These are phyloP conservation scores for Cryphonectria radicalis DNA, from an alignment of 2,329 filamentous ascomycete genomes.

Conservation along the genomic window DNA sequence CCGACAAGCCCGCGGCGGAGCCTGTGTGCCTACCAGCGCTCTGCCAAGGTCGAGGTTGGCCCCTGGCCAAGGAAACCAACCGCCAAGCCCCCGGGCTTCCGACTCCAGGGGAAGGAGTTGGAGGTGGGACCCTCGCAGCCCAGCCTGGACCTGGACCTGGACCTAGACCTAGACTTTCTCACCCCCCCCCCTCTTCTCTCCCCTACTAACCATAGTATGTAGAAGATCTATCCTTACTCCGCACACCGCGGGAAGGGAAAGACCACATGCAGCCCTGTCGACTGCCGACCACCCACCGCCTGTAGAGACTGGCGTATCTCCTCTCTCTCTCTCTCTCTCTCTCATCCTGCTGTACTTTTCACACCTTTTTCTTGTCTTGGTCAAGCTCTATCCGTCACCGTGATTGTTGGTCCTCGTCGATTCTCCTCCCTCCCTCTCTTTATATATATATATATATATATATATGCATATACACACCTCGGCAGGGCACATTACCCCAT, in stretches of 20 bases:
- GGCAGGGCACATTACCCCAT: background rate
- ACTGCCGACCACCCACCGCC: slow-evolving; percentile 2
- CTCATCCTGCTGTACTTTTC: background rate
- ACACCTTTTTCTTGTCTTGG: background rate
- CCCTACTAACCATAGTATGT: background rate
- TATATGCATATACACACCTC: background rate
- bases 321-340: background rate
- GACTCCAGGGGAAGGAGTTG: background rate
- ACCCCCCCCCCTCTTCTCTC: no score
- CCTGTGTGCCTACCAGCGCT: background rate
- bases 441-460: background rate
- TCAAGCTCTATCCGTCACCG: background rate
- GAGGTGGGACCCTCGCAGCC: background rate
- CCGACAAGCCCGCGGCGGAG: background rate
- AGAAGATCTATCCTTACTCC: background rate
- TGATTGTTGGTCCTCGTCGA: background rate
- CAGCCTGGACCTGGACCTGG: background rate
- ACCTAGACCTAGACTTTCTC: background rate
- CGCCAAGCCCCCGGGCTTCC: slow-evolving; percentile 7
- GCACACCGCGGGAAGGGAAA: background rate
- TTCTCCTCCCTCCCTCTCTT: background rate
- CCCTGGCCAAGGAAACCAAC: slow-evolving; percentile 2
- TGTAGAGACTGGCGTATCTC: background rate
- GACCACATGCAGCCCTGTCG: slow-evolving; percentile 4
- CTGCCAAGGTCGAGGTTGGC: background rate